Conservation (phyloP, 2,329 filamentous ascomycete species). For the Cadophora sp. region DNA sequence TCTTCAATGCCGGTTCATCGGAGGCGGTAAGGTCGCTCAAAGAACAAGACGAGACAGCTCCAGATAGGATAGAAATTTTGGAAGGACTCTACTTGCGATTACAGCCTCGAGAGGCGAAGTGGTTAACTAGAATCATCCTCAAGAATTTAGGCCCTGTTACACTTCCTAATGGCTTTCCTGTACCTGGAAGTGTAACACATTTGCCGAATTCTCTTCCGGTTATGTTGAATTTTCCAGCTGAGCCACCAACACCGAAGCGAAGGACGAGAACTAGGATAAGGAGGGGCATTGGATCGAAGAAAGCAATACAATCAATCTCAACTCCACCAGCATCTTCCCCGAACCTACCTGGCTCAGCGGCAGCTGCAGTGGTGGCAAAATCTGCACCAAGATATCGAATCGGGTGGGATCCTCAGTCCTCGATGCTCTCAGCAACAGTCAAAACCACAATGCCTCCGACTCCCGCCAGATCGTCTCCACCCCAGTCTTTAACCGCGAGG, state of each 20-base stretch:
- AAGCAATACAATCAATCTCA: background rate
- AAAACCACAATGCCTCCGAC: background rate
- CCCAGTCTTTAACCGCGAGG: background rate
- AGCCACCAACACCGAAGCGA: constrained; percentile 49
- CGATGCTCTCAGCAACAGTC: background rate
- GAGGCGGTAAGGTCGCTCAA: constrained; percentile 56
- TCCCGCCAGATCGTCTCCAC: background rate
- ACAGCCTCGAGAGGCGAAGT: constrained; percentile 77
- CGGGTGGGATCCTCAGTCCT: background rate
- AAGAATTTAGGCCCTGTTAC: constrained; percentile 75
- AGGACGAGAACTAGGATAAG: constrained; percentile 25
- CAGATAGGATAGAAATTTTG: constrained; percentile 48
- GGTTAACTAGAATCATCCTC: constrained; percentile 81
- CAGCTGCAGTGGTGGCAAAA: background rate
- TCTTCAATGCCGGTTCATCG: constrained; percentile 74
- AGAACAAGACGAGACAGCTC: constrained; percentile 21
- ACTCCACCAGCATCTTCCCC: constrained; percentile 19
- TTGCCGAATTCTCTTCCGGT: constrained; percentile 75
- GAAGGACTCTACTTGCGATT: constrained; percentile 64
- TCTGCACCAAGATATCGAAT: background rate
- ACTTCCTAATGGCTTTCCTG: constrained; percentile 55
- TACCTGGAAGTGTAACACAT: constrained; percentile 66
- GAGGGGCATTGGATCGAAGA: constrained; percentile 10
- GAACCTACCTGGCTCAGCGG: background rate
- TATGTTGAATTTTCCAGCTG: constrained; percentile 69